These are phyloP conservation scores for Didymella keratinophila DNA, from an alignment of 2,329 filamentous ascomycete genomes.

Conservation along the genomic window DNA sequence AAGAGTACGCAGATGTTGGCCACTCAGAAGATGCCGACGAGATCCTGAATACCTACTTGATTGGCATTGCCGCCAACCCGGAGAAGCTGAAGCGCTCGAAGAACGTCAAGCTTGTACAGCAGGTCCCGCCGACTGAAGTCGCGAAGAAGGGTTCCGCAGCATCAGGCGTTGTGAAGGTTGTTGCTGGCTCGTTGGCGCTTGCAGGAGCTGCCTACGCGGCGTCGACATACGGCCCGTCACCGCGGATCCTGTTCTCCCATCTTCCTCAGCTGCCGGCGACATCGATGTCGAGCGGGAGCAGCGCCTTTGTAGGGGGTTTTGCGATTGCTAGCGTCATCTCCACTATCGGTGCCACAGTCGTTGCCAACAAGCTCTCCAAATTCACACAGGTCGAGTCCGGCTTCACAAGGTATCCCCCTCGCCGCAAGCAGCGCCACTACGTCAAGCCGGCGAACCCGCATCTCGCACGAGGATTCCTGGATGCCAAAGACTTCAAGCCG, in stretches of 20 bases:
- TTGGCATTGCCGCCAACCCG: conserved; percentile 32
- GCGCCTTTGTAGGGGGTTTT: conserved; percentile 25
- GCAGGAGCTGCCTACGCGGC: conserved; percentile 24
- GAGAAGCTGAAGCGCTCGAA: conserved; percentile 35
- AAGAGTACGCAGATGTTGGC: conserved; percentile 55
- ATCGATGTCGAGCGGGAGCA: conserved; percentile 15
- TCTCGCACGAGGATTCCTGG: conserved; percentile 56
- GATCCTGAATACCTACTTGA: conserved; percentile 49
- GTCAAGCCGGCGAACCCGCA: conserved; percentile 26
- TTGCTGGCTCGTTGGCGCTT: conserved; percentile 20
- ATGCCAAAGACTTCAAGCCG: conserved; percentile 57
- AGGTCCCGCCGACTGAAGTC: conserved; percentile 26
- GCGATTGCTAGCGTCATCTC: conserved; percentile 30
- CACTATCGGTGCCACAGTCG: conserved; percentile 24
- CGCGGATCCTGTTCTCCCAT: conserved; percentile 17
- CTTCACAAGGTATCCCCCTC: conserved; percentile 36
- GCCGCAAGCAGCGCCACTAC: conserved; percentile 18
- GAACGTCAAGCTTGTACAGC: conserved; percentile 50
- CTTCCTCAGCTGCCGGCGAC: conserved; percentile 13
- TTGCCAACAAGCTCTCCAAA: conserved; percentile 47
- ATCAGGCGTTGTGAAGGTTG: conserved; percentile 16
- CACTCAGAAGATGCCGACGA: conserved; percentile 58
- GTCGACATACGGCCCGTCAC: conserved; percentile 20
- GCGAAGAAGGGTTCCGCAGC: conserved; percentile 11
- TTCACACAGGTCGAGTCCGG: conserved; percentile 51